These are phyloP conservation scores for Fusarium napiforme DNA, from an alignment of 2,329 filamentous ascomycete species.

Conservation along the genomic window DNA sequence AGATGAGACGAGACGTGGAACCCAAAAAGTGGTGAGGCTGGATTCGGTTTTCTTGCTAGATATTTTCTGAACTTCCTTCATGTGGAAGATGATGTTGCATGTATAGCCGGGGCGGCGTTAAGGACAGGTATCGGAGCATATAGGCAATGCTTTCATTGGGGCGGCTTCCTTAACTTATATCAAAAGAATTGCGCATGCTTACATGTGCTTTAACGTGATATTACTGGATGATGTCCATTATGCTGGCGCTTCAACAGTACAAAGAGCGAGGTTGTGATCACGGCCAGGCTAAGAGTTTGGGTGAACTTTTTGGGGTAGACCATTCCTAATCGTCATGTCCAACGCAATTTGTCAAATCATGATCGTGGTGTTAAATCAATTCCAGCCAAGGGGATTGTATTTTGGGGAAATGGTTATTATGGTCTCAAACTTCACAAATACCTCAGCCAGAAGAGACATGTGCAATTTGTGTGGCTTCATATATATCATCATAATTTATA, in stretches of 20 bases:
- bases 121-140: constrained; percentile 34
- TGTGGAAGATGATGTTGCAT: constrained; percentile 28
- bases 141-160: constrained; percentile 17
- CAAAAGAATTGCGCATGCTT: neutral
- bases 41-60: constrained; percentile 4
- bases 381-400: neutral
- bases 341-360: neutral
- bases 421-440: too few species aligned
- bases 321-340: neutral
- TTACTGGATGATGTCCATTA: neutral
- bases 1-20: neutral
- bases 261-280: neutral
- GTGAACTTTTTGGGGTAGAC: neutral
- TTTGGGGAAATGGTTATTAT: too few species aligned
- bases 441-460: too few species aligned
- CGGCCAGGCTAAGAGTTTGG: too few species aligned
- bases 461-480: too few species aligned
- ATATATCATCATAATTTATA: neutral
- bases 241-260: neutral
- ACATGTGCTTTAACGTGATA: neutral
- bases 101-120: constrained; percentile 32
- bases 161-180: constrained; percentile 12
- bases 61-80: constrained; percentile 24
- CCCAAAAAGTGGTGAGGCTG: constrained; percentile 8
- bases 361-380: neutral